Evolutionary conservation across 176 grass and related monocot species (phyloP), one percentile per base, ranked within the genome.

Genomic region (Melocanna baccifera): DNA sequence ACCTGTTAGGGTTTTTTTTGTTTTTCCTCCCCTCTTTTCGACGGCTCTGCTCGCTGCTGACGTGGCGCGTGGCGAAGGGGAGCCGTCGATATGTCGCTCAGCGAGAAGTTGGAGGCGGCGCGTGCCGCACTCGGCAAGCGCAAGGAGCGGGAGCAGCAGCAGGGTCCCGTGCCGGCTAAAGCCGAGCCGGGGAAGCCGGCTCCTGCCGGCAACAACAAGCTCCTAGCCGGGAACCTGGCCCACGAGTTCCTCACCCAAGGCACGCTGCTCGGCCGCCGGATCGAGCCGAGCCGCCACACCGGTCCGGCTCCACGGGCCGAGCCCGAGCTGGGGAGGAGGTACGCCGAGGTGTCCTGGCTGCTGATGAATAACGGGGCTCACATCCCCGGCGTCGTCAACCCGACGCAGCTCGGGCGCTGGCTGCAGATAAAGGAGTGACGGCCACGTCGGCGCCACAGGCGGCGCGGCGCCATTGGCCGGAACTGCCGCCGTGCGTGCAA

Each of bases 341-440:
- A 95, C 80, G 29, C 72, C 3, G 91, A 95, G 51, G 61, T 90
- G 46, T 87, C 93, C 15, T 83, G 81, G 81, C 78, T 95, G n/a
- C 85, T 93, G 7, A 87, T 85, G 87, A 7, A 76, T 0, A 72
- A 75, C 30, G 89, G 87, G 85, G 87, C 86, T 80, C 91, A 88
- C 79, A 45, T 93, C 70, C 78, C 93, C n/a, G 91, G 89, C 74
- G 83, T 98, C 76, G 85, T 98, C 75, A 98, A 98, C 85, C 96
- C 96, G 23, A 83, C 93, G n/a, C 89, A 98, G 87, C 93, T 95
- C 62, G 91, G 39, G 43, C 77, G 73, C 2, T 98, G 93, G 96
- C 93, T 98, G 22, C 89, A 92, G 71, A 90, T 84, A 32, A 87
- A 88, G 90, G 79, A 88, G 22, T 87, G 84, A 80, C 46, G 36